These are phyloP conservation scores for Pichia insulana DNA, from an alignment of 805 yeast species.

Conservation along the genomic window DNA sequence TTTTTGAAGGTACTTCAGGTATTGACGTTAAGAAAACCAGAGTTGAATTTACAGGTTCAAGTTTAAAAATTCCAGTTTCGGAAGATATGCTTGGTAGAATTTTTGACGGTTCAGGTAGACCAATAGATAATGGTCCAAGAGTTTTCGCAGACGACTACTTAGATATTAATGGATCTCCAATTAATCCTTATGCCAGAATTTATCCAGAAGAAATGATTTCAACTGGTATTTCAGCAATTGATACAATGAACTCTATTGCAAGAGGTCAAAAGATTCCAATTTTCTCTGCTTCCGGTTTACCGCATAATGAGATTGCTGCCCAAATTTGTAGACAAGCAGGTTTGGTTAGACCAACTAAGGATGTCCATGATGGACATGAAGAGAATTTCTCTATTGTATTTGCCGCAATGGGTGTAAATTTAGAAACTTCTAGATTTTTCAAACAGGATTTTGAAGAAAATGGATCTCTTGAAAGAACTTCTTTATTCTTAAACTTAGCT, in stretches of 20 bases:
- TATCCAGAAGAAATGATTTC: conserved; percentile 99
- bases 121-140: conserved; percentile 96
- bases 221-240: conserved; percentile 97
- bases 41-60: conserved; percentile 95
- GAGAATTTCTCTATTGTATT: conserved; percentile 98
- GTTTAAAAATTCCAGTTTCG: conserved; percentile 85
- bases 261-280: conserved; percentile 99
- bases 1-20: conserved; percentile 98
- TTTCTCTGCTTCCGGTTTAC: conserved; percentile 98
- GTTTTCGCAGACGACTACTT: conserved; percentile 97
- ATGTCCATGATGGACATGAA: conserved; percentile 99
- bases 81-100: conserved; percentile 97
- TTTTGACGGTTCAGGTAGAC: conserved; percentile 98
- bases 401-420: conserved; percentile 99
- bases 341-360: conserved; percentile 97
- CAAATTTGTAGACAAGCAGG: conserved; percentile 99
- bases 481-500: conserved; percentile 93
- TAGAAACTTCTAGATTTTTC: conserved; percentile 97
- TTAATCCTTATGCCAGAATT: conserved; percentile 95
- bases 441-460: conserved; percentile 99
- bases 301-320: conserved; percentile 99
- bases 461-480: conserved; percentile 96
- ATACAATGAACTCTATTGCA: conserved; percentile 98
- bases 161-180: conserved; percentile 98
- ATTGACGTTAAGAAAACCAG: conserved; percentile 96